Conservation (phyloP, 2,329 filamentous ascomycete genomes). For the Ilyonectria destructans region DNA sequence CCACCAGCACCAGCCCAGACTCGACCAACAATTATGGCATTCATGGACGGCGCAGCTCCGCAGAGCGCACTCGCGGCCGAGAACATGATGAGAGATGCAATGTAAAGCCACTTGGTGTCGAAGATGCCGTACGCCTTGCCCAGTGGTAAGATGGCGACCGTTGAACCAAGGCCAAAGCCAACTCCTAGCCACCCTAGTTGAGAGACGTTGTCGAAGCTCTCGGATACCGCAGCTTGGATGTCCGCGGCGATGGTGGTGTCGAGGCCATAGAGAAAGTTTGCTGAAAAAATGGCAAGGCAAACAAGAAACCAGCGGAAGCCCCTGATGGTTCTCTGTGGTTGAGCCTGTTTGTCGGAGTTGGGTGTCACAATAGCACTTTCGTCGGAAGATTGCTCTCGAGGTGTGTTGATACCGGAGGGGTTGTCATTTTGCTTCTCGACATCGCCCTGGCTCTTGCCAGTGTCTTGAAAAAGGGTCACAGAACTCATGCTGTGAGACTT, state of each 20-base stretch:
- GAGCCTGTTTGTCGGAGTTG: conserved; percentile 20
- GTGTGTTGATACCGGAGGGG: not conserved
- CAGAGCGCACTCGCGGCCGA: conserved; percentile 55
- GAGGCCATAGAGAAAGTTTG: conserved; percentile 43
- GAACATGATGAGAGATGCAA: conserved; percentile 47
- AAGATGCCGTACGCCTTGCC: conserved; percentile 52
- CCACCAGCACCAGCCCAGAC: conserved; percentile 62
- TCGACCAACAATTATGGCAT: conserved; percentile 63
- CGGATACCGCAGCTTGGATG: conserved; percentile 38
- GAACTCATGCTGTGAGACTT: conserved; percentile 11
- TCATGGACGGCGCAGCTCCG: conserved; percentile 61
- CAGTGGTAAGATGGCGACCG: conserved; percentile 37
- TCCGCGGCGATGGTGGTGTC: conserved; percentile 41
- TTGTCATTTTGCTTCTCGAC: conserved; percentile 19
- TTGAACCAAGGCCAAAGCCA: conserved; percentile 39
- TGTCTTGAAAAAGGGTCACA: not conserved
- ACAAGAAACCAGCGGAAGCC: conserved; percentile 43
- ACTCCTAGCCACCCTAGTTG: conserved; percentile 42
- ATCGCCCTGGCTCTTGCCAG: conserved; percentile 9
- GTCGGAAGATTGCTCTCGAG: conserved; percentile 5
- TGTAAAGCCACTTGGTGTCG: conserved; percentile 61
- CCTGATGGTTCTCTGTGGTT: conserved; percentile 29
- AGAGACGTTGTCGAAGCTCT: conserved; percentile 38
- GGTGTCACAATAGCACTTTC: not conserved
- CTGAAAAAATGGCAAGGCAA: conserved; percentile 38